A percentile compares a stretch with the other conserved stretches of the same genome.
These are phyloP conservation scores for Aspergillus homomorphus DNA, from an alignment of 495 filamentous ascomycete species.

Conservation along the genomic window DNA sequence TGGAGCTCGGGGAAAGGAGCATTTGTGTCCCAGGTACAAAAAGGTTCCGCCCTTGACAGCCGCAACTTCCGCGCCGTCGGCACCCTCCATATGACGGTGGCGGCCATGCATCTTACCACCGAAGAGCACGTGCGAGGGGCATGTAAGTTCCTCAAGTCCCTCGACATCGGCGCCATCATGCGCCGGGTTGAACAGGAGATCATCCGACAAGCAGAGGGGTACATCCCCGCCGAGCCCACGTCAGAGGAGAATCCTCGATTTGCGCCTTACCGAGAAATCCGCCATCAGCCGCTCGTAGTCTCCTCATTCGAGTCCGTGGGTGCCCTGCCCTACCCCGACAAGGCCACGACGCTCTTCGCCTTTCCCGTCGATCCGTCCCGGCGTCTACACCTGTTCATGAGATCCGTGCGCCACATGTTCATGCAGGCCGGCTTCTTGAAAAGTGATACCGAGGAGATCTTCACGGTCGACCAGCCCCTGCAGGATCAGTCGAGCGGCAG, in stretches of 20 bases:
- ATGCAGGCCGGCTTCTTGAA: conserved; percentile 58
- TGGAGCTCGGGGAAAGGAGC: too few species aligned
- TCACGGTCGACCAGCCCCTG: not conserved
- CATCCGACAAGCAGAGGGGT: not conserved
- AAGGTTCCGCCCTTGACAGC: conserved; percentile 45
- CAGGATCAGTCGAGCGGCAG: not conserved
- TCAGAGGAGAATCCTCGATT: not conserved
- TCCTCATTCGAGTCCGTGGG: conserved; percentile 41
- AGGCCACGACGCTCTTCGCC: conserved; percentile 53
- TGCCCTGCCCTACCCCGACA: conserved; percentile 30
- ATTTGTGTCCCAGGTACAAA: too few species aligned
- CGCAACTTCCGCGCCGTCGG: conserved; percentile 73
- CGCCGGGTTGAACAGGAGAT: conserved; percentile 21
- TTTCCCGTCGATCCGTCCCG: conserved; percentile 54
- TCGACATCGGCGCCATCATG: conserved; percentile 55
- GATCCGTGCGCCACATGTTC: conserved; percentile 58
- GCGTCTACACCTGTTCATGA: conserved; percentile 60
- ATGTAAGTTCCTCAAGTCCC: conserved; percentile 46
- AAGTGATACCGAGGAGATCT: conserved; percentile 42
- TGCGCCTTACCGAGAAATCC: not conserved
- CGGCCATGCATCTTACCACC: conserved; percentile 74
- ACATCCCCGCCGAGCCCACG: not conserved
- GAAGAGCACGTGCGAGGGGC: conserved; percentile 57
- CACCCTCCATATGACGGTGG: conserved; percentile 81
- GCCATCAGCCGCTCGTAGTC: conserved; percentile 23